phyloP scores from a whole-genome alignment of 2,329 filamentous ascomycete genomes.

The Septoria linicola region DNA sequence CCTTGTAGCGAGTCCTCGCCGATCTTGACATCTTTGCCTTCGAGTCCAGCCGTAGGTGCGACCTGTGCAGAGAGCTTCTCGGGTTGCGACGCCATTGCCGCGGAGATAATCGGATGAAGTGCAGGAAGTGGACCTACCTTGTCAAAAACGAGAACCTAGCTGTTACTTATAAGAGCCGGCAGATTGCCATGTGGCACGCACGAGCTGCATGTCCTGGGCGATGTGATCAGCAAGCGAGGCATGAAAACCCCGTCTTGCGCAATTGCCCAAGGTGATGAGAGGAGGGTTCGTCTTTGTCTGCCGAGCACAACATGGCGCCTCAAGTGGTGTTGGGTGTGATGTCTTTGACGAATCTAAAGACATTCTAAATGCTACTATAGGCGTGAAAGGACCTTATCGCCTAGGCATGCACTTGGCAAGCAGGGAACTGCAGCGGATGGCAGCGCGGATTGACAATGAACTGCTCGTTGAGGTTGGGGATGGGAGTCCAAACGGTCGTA shows the following conservation, averaged over 20 bases:
- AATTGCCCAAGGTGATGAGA: constrained; percentile 13
- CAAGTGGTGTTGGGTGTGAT: constrained; percentile 4
- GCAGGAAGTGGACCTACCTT: background rate
- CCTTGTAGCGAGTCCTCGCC: constrained; percentile 2
- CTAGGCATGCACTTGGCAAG: constrained; percentile 10
- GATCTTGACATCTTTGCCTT: constrained; percentile 6
- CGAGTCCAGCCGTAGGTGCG: background rate
- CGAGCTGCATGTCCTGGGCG: constrained; percentile 6
- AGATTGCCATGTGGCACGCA: constrained; percentile 2
- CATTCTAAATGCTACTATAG: constrained; percentile 8
- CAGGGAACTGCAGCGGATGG: background rate
- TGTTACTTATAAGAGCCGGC: constrained; percentile 4
- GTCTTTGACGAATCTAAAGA: background rate
- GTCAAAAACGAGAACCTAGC: background rate
- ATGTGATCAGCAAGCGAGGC: background rate
- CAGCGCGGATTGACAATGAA: background rate
- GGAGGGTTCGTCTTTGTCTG: constrained; percentile 10
- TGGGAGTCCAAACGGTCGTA: background rate
- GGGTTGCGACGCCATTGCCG: constrained; percentile 8
- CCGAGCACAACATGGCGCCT: constrained; percentile 2
- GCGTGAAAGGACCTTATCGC: constrained; percentile 7
- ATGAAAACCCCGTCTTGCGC: constrained; percentile 11
- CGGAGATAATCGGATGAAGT: constrained; percentile 2
- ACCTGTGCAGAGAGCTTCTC: constrained; percentile 9
- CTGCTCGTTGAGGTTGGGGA: background rate